Evolutionary conservation across 1,139 yeast species (phyloP), one percentile per base, ranked within the genome.

Genomic region (Zygosaccharomyces pseudobailii): DNA sequence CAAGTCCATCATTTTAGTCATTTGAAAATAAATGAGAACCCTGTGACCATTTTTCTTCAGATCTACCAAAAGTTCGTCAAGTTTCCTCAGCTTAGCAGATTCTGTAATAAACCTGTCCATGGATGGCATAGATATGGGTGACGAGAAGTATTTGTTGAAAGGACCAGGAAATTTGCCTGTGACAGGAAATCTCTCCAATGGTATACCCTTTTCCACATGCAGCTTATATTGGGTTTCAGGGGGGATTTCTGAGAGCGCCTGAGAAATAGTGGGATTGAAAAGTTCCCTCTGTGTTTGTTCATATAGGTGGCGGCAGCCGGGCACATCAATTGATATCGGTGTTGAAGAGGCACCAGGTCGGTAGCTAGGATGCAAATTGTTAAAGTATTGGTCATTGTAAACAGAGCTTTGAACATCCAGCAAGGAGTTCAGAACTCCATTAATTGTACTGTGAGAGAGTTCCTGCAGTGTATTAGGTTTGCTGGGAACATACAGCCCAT

Each of bases 1-100:
- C 53, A 94, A 72, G 64, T 92, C 98, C 97, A 92, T 94, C 99
- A 92, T 92, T 63, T 80, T 87, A 5, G 98, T 94, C 98, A 92
- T 94, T 70, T 92, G 99, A 78, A 92, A 92, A 66, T 92, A 92
- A 34, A 92, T 78, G 58, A 92, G 75, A 19, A 94, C 97, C 56
- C 97, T 80, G 64, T 94, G 98, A 53, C 80, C 98, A 48, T 84
- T 78, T 43, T 79, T 78, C 70, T 92, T 90, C 65, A 94, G 76
- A 42, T 85, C 86, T 10, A 80, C 81, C 43, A 92, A 75, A 63
- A 92, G 73, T 61, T 80, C 80, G 66, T 92, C 98, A 43, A 94
- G 71, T 60, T 79, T 82, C 46, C 92, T 81, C 62, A 94, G 78
- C 68, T 94, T 94, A 24, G 97, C 97, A 13, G 96, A 87, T 57